Conservation (phyloP, 1,139 yeast species). For the Hyphopichia pseudoburtonii region DNA sequence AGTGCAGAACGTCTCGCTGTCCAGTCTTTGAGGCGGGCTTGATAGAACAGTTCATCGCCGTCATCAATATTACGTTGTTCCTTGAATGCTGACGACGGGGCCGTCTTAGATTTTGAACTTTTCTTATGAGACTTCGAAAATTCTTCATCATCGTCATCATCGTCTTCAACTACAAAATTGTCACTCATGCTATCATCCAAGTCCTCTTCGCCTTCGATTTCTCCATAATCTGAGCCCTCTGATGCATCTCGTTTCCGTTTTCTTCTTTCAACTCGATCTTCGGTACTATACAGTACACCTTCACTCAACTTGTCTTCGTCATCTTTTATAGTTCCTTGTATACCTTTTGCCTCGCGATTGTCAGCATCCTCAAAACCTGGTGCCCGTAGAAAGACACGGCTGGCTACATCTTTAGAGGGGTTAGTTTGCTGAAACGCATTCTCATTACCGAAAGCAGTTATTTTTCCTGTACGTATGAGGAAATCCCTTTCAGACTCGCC, state of each 20-base stretch:
- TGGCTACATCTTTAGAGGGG: constrained; percentile 8
- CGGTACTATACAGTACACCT: too few species aligned
- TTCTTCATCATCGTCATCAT: constrained; percentile 12
- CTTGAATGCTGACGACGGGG: constrained; percentile 4
- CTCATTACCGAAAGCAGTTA: constrained; percentile 87
- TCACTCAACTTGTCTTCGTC: too few species aligned
- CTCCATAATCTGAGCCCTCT: constrained; percentile 18
- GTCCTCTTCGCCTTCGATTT: constrained; percentile 14
- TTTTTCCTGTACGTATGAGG: constrained; percentile 83
- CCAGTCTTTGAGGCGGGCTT: constrained; percentile 63
- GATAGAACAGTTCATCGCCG: constrained; percentile 69
- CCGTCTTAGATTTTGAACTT: constrained; percentile 10
- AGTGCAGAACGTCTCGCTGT: constrained; percentile 32
- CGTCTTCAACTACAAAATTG: constrained; percentile 23
- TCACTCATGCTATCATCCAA: constrained; percentile 15
- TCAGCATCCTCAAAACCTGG: constrained; percentile 37
- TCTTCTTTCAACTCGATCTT: too few species aligned
- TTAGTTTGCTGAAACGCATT: constrained; percentile 46
- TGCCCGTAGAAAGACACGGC: constrained; percentile 34
- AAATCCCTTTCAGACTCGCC: constrained; percentile 80
- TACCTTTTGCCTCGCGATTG: too few species aligned
- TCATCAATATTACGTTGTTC: constrained; percentile 59
- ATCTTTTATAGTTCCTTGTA: too few species aligned
- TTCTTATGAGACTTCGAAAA: not conserved
- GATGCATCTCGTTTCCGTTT: too few species aligned